phyloP scores from a whole-genome alignment of 202 grass and related monocot species.

The Zizania palustris region DNA sequence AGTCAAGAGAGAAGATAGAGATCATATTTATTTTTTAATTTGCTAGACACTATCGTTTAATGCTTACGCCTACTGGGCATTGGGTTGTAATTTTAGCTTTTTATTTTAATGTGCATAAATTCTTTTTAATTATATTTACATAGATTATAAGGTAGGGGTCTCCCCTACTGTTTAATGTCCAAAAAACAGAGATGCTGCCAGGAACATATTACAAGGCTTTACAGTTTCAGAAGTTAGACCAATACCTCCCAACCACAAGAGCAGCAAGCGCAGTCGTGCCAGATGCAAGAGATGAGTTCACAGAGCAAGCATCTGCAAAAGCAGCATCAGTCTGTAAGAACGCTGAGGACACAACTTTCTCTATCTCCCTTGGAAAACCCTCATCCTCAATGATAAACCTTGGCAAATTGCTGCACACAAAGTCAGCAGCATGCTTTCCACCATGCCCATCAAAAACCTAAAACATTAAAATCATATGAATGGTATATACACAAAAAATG shows the following conservation, averaged over 20 bases:
- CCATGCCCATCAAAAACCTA: constrained; percentile 99
- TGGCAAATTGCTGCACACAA: constrained; percentile 76
- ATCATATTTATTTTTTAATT: too few relatives aligned
- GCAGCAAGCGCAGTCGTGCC: constrained; percentile 89
- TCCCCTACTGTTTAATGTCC: too few relatives aligned
- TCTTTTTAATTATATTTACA: too few relatives aligned
- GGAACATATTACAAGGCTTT: constrained; percentile 9
- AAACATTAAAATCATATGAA: constrained; percentile 35
- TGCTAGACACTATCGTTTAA: too few relatives aligned
- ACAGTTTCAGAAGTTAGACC: constrained; percentile 13
- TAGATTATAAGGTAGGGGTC: too few relatives aligned
- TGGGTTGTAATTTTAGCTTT: too few relatives aligned
- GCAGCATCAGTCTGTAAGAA: constrained; percentile 89
- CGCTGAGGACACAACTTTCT: constrained; percentile 79
- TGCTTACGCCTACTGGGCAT: too few relatives aligned
- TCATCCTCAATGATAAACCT: constrained; percentile 78
- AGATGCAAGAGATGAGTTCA: constrained; percentile 75
- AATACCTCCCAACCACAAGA: constrained; percentile 79
- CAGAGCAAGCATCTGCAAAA: constrained; percentile 81
- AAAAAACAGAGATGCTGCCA: neutral
- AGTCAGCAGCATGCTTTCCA: constrained; percentile 95
- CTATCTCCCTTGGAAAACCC: constrained; percentile 77
- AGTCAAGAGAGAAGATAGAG: too few relatives aligned
- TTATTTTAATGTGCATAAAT: too few relatives aligned
- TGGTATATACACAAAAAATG: constrained; percentile 24